Percentiles rank a stretch among this genome's conserved stretches.
Conservation (phyloP, 2,329 filamentous ascomycete species). For the Uncinocarpus reesii region DNA sequence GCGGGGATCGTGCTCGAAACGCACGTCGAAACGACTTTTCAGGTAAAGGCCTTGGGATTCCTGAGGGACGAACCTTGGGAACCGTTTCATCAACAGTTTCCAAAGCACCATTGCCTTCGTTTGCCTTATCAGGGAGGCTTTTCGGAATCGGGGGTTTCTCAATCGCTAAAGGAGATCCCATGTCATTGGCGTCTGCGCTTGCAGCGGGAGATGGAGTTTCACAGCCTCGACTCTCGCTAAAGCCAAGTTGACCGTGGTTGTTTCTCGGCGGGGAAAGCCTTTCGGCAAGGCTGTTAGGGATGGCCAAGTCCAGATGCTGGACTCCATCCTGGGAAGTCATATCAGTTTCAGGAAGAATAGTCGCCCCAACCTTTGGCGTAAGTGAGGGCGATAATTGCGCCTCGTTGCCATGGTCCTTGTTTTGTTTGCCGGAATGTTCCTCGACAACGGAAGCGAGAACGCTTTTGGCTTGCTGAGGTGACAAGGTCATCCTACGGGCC, state of each 20-base stretch:
- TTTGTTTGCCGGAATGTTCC: conserved; percentile 44
- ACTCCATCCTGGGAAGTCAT: conserved; percentile 43
- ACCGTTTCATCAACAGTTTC: background rate
- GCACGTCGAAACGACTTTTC: conserved; percentile 31
- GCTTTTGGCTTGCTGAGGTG: conserved; percentile 53
- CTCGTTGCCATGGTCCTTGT: conserved; percentile 17
- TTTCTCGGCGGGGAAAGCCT: conserved; percentile 12
- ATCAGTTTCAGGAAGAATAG: conserved; percentile 1
- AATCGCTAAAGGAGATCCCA: background rate
- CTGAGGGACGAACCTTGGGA: conserved; percentile 24
- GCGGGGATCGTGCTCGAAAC: conserved; percentile 36
- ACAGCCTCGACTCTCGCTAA: background rate
- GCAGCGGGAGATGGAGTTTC: background rate
- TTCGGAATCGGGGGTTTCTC: background rate
- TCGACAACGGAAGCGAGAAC: conserved; percentile 56
- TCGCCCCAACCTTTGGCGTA: background rate
- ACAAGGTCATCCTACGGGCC: conserved; percentile 40
- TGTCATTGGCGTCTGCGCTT: background rate
- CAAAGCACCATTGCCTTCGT: background rate
- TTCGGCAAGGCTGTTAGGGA: conserved; percentile 28
- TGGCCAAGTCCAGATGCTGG: conserved; percentile 52
- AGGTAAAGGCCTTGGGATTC: conserved; percentile 29
- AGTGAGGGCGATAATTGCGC: background rate
- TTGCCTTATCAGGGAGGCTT: background rate
- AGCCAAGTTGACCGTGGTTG: background rate